Conservation (phyloP, 768 basidiomycete species). For the Leccinum disarticulatum region DNA sequence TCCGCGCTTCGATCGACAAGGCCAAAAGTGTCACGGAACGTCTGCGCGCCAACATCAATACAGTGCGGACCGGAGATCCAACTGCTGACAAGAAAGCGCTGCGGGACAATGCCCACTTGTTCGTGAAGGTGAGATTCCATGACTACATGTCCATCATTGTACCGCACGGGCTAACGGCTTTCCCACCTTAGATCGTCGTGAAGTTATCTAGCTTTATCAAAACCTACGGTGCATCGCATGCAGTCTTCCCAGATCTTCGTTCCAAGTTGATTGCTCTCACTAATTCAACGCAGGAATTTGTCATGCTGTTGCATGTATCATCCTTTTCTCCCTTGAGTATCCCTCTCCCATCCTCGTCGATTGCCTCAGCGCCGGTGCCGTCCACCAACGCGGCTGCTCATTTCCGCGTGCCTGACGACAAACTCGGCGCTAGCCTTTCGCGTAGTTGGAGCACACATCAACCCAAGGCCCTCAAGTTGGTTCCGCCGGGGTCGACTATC, state of each 20-base stretch:
- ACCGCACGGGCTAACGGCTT: conserved; percentile 4
- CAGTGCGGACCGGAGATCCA: conserved; percentile 57
- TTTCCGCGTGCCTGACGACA: conserved; percentile 41
- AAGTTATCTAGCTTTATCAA: conserved; percentile 75
- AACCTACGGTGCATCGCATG: conserved; percentile 51
- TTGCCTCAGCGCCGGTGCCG: conserved; percentile 34
- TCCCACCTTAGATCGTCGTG: conserved; percentile 59
- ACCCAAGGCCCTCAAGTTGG: conserved; percentile 40
- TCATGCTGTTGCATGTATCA: conserved; percentile 83
- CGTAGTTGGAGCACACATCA: conserved; percentile 59
- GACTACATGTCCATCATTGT: not conserved
- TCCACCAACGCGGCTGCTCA: conserved; percentile 10
- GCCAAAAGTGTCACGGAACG: conserved; percentile 67
- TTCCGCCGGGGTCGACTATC: conserved; percentile 30
- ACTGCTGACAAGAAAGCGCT: conserved; percentile 58
- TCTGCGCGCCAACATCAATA: conserved; percentile 56
- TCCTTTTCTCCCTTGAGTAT: conserved; percentile 66
- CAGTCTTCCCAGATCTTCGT: conserved; percentile 61
- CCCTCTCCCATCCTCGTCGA: conserved; percentile 60
- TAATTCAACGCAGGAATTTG: conserved; percentile 83
- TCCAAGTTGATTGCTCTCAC: conserved; percentile 74
- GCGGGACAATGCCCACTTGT: conserved; percentile 75
- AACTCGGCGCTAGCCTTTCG: conserved; percentile 53
- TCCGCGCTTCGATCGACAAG: conserved; percentile 53
- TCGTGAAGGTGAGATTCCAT: conserved; percentile 66